phyloP scores from a whole-genome alignment of 2,329 filamentous ascomycete species.

The Basipetospora chlamydospora region DNA sequence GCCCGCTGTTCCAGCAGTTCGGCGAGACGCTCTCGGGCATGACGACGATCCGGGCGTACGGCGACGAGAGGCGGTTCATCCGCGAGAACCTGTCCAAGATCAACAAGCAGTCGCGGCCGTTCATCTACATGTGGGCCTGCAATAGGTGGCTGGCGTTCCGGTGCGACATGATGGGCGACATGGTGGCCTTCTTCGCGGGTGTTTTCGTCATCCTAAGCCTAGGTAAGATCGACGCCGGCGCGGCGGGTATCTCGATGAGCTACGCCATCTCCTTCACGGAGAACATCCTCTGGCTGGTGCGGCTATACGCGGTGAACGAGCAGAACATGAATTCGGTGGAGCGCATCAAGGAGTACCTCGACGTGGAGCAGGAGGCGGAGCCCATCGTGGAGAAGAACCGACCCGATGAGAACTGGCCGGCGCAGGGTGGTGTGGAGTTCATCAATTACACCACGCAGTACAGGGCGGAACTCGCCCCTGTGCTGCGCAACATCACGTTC shows the following conservation, averaged over 20 bases:
- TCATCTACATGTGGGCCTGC: conserved; percentile 91
- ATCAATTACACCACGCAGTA: conserved; percentile 81
- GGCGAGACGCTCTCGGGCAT: conserved; percentile 90
- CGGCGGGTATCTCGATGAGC: conserved; percentile 83
- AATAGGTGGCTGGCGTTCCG: conserved; percentile 94
- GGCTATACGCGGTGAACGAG: conserved; percentile 86
- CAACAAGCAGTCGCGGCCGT: conserved; percentile 82
- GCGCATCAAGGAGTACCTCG: conserved; percentile 91
- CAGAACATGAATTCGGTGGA: conserved; percentile 99
- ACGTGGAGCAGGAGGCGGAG: conserved; percentile 84
- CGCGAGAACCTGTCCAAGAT: conserved; percentile 78
- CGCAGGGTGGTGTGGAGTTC: conserved; percentile 74
- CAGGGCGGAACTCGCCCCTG: conserved; percentile 71
- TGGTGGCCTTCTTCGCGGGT: conserved; percentile 88
- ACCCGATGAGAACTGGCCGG: conserved; percentile 72
- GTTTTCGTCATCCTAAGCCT: conserved; percentile 78
- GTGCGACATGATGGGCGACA: conserved; percentile 76
- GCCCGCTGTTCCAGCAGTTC: conserved; percentile 93
- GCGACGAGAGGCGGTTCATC: conserved; percentile 85
- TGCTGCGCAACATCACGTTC: conserved; percentile 72
- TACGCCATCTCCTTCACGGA: conserved; percentile 96
- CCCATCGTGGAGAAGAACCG: conserved; percentile 64
- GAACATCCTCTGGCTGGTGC: conserved; percentile 91
- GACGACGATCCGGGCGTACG: conserved; percentile 92
- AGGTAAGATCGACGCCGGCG: conserved; percentile 73